Evolutionary conservation across 1,284 basidiomycete species (phyloP), one percentile per base, ranked within the genome.

Genomic region (Cryptococcus floricola): DNA sequence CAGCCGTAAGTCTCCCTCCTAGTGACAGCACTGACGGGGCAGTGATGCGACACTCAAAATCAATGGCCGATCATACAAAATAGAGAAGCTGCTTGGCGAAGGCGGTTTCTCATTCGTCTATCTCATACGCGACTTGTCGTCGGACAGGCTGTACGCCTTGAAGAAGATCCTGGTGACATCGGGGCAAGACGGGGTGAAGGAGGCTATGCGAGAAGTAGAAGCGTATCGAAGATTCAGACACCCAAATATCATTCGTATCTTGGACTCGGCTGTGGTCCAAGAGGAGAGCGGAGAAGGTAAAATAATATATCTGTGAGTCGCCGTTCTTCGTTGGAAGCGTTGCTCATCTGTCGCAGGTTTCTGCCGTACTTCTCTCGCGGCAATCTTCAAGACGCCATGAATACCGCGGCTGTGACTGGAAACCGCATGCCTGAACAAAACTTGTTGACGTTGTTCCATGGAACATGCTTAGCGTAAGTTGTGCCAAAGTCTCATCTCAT

Each of bases 101-200:
- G 93, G 93, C 42, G 93, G 74, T n/a, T 96, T 96, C 81, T 91
- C 89, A 14, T 96, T 94, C 72, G 93, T 97, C 18, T 93, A 93
- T 74, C 82, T 93, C 38, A 89, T 88, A n/a, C 86, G 88, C 67
- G 91, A 94, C 60, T 58, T 61, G 13, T 71, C 66, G 9, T 72
- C 73, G 2, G 77, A 91, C 82, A 83, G 91, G 59, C 83, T 89
- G 79, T 96, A 94, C 67, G 93, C 93, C 0, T 80, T 97, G 60
- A 97, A 97, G 80, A 96, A 95, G 80, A 93, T 95, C 70, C 82
- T 90, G 87, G 89, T 82, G 85, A 82, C 85, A 2, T 88, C 91
- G 39, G 88, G 86, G 18, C 66, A 72, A 46, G 75, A 77, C 50
- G 73, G 73, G 5, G 68, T 77, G 31, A 70, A 71, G 57, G 67